Conservation (phyloP, 768 basidiomycete species). For the Porphyrellus cyaneotinctus region DNA sequence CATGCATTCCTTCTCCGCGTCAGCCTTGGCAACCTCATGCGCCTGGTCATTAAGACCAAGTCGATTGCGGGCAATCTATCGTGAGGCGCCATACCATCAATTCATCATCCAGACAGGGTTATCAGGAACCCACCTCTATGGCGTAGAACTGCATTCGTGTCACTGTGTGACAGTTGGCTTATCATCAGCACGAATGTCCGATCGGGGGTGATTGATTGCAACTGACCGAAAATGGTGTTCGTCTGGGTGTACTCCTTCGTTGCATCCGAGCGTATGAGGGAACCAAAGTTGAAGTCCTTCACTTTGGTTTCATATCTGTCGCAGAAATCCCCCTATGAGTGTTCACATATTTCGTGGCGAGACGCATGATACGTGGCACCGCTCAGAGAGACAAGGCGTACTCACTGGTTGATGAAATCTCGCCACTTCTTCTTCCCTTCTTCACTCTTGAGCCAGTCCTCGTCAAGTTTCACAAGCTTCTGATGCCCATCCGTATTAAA, state of each 20-base stretch:
- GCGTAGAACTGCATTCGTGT: slow-evolving; percentile 73
- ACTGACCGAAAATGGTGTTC: slow-evolving; percentile 90
- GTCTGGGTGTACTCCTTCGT: slow-evolving; percentile 80
- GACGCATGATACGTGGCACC: neutral
- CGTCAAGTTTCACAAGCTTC: slow-evolving; percentile 61
- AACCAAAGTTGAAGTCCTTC: slow-evolving; percentile 96
- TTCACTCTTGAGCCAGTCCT: slow-evolving; percentile 88
- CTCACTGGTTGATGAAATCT: slow-evolving; percentile 73
- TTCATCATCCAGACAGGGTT: slow-evolving; percentile 1
- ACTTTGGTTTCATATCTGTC: slow-evolving; percentile 83
- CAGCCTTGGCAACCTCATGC: slow-evolving; percentile 74
- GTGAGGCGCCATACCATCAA: neutral
- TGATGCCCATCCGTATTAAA: slow-evolving; percentile 46
- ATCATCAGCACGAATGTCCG: slow-evolving; percentile 6
- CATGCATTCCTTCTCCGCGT: slow-evolving; percentile 48
- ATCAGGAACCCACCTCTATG: slow-evolving; percentile 60
- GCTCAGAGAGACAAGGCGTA: slow-evolving; percentile 5
- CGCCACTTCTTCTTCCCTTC: slow-evolving; percentile 91
- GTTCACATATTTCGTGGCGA: no score
- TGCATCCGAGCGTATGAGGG: slow-evolving; percentile 80
- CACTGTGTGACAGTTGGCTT: slow-evolving; percentile 10
- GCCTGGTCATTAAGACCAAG: slow-evolving; percentile 86
- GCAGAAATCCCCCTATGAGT: slow-evolving; percentile 7
- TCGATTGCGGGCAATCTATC: slow-evolving; percentile 85
- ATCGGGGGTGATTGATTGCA: neutral